A percentile compares a stretch with the other conserved stretches of the same genome.
Evolutionary conservation across 179 eudicot genomes (phyloP).

Genomic region (Patellifolia procumbens): DNA sequence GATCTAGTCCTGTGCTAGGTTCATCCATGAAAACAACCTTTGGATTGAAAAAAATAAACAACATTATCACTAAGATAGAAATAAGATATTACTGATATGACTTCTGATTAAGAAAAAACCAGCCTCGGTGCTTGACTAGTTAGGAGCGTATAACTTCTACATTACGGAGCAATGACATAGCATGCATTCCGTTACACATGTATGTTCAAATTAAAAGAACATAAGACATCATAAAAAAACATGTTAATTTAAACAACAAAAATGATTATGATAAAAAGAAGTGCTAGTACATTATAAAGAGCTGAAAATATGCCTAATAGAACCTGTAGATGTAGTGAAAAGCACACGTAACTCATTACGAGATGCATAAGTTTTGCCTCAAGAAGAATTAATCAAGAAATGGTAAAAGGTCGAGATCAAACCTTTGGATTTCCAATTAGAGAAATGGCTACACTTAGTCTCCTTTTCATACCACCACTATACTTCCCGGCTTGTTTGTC

Average conservation of each 20-base stretch:
- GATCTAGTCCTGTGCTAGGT: constrained; percentile 84
- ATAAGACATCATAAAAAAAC: no score
- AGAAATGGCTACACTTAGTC: constrained; percentile 79
- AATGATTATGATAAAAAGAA: no score
- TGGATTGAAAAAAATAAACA: not conserved
- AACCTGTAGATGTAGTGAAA: no score
- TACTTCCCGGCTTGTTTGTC: constrained; percentile 63
- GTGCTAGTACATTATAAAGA: no score
- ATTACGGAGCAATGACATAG: no score
- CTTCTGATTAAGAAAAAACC: not conserved
- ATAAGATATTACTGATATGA: not conserved
- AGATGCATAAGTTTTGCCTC: no score
- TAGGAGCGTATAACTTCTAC: not conserved
- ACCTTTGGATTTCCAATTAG: constrained; percentile 80
- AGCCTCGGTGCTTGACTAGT: not conserved
- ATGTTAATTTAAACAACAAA: no score
- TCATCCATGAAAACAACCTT: constrained; percentile 91
- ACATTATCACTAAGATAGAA: not conserved
- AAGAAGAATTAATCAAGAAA: not conserved
- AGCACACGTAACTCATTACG: no score
- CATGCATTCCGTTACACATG: no score
- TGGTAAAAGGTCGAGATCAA: not conserved
- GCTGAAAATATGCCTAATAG: no score
- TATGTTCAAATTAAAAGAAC: not conserved
- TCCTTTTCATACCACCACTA: constrained; percentile 83